phyloP scores from a whole-genome alignment of 495 filamentous ascomycete species.

The Penicillium bovifimosum region DNA sequence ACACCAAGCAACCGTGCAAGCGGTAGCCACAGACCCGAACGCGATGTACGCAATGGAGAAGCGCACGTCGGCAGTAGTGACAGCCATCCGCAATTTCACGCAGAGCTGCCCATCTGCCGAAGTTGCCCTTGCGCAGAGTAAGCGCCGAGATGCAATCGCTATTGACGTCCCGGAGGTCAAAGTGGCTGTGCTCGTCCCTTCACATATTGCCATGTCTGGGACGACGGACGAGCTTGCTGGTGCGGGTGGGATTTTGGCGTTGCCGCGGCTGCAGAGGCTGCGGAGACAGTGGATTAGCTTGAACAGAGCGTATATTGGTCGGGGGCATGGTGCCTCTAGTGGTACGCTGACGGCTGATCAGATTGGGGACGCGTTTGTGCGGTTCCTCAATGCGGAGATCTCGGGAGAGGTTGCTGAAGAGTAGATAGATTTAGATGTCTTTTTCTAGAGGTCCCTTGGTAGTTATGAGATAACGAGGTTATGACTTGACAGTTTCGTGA shows the following conservation, averaged over 20 bases:
- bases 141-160: slow-evolving; percentile 29
- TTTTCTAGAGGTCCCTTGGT: slow-evolving; percentile 3
- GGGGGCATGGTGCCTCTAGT: slow-evolving; percentile 26
- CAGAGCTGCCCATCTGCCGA: slow-evolving; percentile 36
- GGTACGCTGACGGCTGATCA: slow-evolving; percentile 29
- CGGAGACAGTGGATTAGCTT: slow-evolving; percentile 80
- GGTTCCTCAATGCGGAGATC: slow-evolving; percentile 43
- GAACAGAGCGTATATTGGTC: slow-evolving; percentile 50
- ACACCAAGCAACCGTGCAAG: slow-evolving; percentile 74
- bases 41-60: slow-evolving; percentile 84
- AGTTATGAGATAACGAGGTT: slow-evolving; percentile 14
- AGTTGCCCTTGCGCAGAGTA: slow-evolving; percentile 45
- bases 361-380: slow-evolving; percentile 44
- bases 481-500: neutral
- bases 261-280: slow-evolving; percentile 77
- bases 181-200: slow-evolving; percentile 47
- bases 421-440: neutral
- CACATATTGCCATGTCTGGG: slow-evolving; percentile 35
- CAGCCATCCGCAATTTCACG: slow-evolving; percentile 61
- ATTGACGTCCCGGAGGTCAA: slow-evolving; percentile 37
- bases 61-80: slow-evolving; percentile 75
- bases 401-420: slow-evolving; percentile 19
- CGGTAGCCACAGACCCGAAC: slow-evolving; percentile 60
- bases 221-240: slow-evolving; percentile 41
- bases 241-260: slow-evolving; percentile 49